Percentiles rank a stretch among this genome's conserved stretches.
These are phyloP conservation scores for Bromus sterilis DNA, from an alignment of 176 grass and related monocot species.

Conservation along the genomic window DNA sequence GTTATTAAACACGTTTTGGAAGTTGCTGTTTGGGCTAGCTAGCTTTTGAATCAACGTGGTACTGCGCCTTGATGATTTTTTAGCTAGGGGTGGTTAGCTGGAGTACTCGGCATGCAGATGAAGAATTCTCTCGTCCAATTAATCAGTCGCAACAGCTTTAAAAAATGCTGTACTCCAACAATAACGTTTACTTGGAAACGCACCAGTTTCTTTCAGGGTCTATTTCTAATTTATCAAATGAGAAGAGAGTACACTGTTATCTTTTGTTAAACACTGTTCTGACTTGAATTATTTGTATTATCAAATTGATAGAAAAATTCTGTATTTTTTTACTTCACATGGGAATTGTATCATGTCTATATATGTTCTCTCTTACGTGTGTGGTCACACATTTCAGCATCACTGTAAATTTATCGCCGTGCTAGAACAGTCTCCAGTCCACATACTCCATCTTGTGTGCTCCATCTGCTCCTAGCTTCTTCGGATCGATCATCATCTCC, in stretches of 20 bases:
- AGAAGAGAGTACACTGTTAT: background rate
- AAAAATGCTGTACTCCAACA: background rate
- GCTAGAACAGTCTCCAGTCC: background rate
- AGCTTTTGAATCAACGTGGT: background rate
- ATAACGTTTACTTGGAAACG: background rate
- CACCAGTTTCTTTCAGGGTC: background rate
- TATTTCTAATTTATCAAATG: background rate
- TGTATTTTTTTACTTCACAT: too few relatives aligned
- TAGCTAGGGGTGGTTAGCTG: background rate
- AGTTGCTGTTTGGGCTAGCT: background rate
- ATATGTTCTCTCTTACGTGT: background rate
- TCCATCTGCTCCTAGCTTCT: background rate
- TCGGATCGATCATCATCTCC: background rate
- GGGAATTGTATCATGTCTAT: background rate
- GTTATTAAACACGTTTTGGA: background rate
- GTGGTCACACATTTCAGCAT: background rate
- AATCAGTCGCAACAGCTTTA: background rate
- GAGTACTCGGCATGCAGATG: background rate
- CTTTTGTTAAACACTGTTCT: background rate
- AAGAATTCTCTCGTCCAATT: conserved; percentile 1
- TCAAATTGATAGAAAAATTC: too few relatives aligned
- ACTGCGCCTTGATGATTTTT: background rate
- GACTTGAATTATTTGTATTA: background rate
- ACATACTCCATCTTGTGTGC: background rate
- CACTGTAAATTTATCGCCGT: background rate